These are phyloP conservation scores for Pseudocercospora fijiensis DNA, from an alignment of 2,329 filamentous ascomycete genomes.

Conservation along the genomic window DNA sequence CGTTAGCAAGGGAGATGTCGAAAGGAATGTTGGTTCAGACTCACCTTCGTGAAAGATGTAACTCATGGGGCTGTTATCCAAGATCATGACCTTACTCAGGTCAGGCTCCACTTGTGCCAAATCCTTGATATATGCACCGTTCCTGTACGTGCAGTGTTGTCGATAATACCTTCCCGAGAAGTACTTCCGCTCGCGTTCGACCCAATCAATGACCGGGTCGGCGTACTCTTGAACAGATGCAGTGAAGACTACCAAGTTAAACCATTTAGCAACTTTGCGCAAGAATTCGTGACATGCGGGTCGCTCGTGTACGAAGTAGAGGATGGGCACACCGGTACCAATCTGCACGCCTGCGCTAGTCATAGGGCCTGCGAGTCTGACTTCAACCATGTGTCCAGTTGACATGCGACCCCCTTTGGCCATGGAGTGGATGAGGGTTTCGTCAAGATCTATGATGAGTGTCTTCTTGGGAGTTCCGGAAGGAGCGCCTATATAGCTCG, in stretches of 20 bases:
- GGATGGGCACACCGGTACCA: constrained; percentile 87
- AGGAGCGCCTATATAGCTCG: constrained; percentile 71
- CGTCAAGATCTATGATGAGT: constrained; percentile 89
- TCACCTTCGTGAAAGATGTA: constrained; percentile 98
- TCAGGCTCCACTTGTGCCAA: constrained; percentile 94
- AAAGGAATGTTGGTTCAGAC: constrained; percentile 30
- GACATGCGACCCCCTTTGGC: constrained; percentile 95
- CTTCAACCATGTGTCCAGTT: constrained; percentile 97
- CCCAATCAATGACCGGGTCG: constrained; percentile 97
- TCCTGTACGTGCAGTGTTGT: constrained; percentile 93
- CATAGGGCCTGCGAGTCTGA: constrained; percentile 45
- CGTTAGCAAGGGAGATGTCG: constrained; percentile 8
- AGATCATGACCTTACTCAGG: constrained; percentile 95
- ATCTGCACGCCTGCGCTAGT: constrained; percentile 41
- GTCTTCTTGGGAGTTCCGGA: constrained; percentile 77
- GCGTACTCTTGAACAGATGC: constrained; percentile 98
- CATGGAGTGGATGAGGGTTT: constrained; percentile 97
- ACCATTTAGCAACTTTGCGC: constrained; percentile 93
- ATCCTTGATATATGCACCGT: constrained; percentile 98
- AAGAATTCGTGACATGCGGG: constrained; percentile 96
- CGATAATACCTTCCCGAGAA: constrained; percentile 92
- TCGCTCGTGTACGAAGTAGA: constrained; percentile 98
- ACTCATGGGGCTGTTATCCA: constrained; percentile 97
- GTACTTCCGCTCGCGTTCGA: constrained; percentile 94
- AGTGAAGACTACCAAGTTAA: constrained; percentile 94